Conservation (phyloP, 306 rosid genomes). For the Macrotyloma uniflorum region DNA sequence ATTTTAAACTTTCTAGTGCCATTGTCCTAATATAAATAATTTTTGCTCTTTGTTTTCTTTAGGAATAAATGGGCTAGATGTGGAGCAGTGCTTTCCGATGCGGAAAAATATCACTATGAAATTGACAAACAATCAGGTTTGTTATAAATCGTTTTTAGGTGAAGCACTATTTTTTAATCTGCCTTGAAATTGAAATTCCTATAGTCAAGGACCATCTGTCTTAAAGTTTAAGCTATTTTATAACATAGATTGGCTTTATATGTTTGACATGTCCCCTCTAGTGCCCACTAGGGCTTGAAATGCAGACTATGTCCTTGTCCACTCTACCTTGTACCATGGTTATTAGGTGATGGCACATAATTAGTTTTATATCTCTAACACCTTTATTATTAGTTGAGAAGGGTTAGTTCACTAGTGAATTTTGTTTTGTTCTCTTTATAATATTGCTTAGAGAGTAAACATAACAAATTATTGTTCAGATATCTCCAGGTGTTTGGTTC, state of each 20-base stretch:
- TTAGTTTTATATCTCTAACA: constrained; percentile 4
- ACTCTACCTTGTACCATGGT: not conserved
- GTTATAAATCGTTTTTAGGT: constrained; percentile 10
- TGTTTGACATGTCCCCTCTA: not conserved
- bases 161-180: not conserved
- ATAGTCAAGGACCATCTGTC: not conserved
- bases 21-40: constrained; percentile 32
- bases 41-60: constrained; percentile 20
- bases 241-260: not conserved
- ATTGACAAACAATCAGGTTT: constrained; percentile 82
- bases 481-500: constrained; percentile 87
- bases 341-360: not conserved
- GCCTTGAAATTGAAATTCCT: constrained; percentile 6
- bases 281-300: not conserved
- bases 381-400: constrained; percentile 2
- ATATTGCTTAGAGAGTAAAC: constrained; percentile 9
- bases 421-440: not conserved
- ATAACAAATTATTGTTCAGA: constrained; percentile 53
- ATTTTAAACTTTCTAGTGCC: constrained; percentile 39
- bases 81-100: constrained; percentile 84
- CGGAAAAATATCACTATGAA: constrained; percentile 59
- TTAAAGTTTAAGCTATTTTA: not conserved
- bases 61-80: constrained; percentile 64
- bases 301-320: not conserved
- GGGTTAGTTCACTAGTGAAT: constrained; percentile 27